A percentile compares a stretch with the other conserved stretches of the same genome.
These are phyloP conservation scores for Phytophthora tubulina DNA, from an alignment of 352 stramenopile species.

Conservation along the genomic window DNA sequence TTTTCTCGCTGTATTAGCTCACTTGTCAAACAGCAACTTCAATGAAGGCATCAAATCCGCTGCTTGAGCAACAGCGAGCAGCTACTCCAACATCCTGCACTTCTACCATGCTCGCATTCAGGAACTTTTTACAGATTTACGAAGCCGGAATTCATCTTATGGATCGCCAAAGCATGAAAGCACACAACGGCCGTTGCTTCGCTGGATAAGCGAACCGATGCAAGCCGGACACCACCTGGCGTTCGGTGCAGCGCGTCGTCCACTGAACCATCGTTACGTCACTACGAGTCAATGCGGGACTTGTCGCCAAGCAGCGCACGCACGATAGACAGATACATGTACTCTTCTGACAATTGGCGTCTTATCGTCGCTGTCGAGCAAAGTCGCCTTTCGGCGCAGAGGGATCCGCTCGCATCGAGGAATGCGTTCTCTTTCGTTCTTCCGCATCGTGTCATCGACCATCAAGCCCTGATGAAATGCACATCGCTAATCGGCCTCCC, in stretches of 20 bases:
- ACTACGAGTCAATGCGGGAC: slow-evolving; percentile 22
- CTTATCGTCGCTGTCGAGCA: slow-evolving; percentile 18
- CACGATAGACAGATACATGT: slow-evolving; percentile 5
- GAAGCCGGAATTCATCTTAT: background rate
- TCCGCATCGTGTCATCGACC: slow-evolving; percentile 32
- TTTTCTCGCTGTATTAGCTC: background rate
- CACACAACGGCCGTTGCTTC: background rate
- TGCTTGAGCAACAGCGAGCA: background rate
- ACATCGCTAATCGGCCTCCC: slow-evolving; percentile 15
- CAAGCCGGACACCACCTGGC: slow-evolving; percentile 20
- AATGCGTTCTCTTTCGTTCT: background rate
- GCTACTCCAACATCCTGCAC: background rate
- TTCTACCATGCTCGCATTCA: slow-evolving; percentile 1
- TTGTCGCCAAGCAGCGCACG: slow-evolving; percentile 7
- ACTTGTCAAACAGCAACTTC: slow-evolving; percentile 25
- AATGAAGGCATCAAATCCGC: slow-evolving; percentile 6
- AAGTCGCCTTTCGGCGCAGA: slow-evolving; percentile 1
- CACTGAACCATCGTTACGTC: slow-evolving; percentile 20
- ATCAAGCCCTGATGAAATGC: slow-evolving; percentile 29
- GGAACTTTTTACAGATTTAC: background rate
- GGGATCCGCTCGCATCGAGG: background rate
- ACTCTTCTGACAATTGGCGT: slow-evolving; percentile 20
- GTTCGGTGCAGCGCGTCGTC: slow-evolving; percentile 19
- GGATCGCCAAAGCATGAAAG: background rate
- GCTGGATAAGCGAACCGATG: background rate